Base-by-base conservation (phyloP, 1,284 basidiomycete species). In the Ceratobasidium sp. region DNA sequence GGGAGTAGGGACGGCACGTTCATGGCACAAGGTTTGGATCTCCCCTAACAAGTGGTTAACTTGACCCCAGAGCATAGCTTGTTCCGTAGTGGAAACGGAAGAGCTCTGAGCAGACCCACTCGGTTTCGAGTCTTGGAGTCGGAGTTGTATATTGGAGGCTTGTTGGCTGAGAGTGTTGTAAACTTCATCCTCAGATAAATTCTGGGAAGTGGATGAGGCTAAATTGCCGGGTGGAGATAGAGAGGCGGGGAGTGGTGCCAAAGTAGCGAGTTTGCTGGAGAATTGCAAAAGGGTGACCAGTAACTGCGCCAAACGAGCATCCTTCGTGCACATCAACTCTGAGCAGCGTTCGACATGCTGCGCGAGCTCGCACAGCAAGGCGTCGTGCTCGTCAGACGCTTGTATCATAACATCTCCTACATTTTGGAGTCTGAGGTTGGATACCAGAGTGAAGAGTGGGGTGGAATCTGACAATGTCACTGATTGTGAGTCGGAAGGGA, bases 11-110 rank as follows among this genome's bases (percentile, higher is more conserved):
- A 70, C 42, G 16, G 82, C 79, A 13, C 86, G 85, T 70, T 84
- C 82, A 72, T 81, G 84, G 75, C 88, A 90, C 72, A 91, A 80
- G 1, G 80, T 76, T 1, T 87, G 81, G 13, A 92, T 84, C 9
- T 78, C 80, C 71, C 91, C 91, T 1, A 93, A 83, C 67, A 90
- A 84, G 67, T 85, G 82, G 73, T 91, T 89, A 33, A 93, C 85
- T 39, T 83, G 80, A 2, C 82, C 80, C 91, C 91, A 93, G 1
- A 93, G 79, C 16, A 92, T 79, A 1, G 87, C 82, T 1, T 82
- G 78, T 74, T 90, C 86, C 2, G 87, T 84, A 1, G 78, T 82
- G n/a, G 83, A 77, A 1, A 83, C 79, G 1, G 87, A 84, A 5
- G 84, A 78, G 1, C 76, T 75, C 52, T 47, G 47, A 33, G 49